Evolutionary conservation across 306 rosid genomes (phyloP).

Genomic region (Fagus crenata): DNA sequence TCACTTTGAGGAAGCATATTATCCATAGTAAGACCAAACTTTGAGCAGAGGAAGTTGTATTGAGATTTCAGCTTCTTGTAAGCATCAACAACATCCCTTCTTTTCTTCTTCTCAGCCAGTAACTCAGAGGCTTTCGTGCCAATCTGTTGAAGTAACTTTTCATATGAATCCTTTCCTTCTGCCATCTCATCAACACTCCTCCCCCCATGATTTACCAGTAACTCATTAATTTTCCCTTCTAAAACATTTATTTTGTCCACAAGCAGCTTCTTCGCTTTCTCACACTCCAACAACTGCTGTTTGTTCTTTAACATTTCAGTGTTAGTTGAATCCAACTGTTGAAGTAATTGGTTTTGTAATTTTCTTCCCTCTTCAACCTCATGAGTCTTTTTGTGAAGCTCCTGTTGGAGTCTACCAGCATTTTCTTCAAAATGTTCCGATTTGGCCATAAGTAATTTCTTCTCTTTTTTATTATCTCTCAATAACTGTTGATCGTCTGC

Average conservation of each 20-base stretch:
- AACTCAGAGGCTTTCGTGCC: conserved; percentile 43
- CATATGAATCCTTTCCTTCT: conserved; percentile 32
- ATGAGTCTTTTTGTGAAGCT: conserved; percentile 27
- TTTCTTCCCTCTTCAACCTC: conserved; percentile 46
- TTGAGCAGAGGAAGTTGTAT: conserved; percentile 51
- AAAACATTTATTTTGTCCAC: conserved; percentile 31
- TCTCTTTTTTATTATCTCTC: conserved; percentile 45
- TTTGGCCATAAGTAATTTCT: conserved; percentile 26
- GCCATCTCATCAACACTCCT: conserved; percentile 15
- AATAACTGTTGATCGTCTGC: conserved; percentile 20
- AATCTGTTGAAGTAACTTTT: conserved; percentile 36
- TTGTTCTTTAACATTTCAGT: conserved; percentile 33
- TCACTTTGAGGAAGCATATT: conserved; percentile 47
- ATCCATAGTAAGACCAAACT: conserved; percentile 58
- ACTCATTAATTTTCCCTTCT: conserved; percentile 40
- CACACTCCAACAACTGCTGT: conserved; percentile 29
- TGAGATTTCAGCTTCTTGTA: conserved; percentile 78
- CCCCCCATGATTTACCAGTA: conserved; percentile 29
- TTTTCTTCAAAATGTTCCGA: conserved; percentile 41
- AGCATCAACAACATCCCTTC: conserved; percentile 32
- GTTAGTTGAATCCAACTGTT: conserved; percentile 19
- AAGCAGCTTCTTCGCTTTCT: conserved; percentile 44
- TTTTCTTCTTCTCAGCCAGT: conserved; percentile 51
- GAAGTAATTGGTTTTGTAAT: conserved; percentile 19
- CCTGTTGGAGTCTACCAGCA: conserved; percentile 25